Base-by-base conservation (phyloP, 75 land plant genomes). In the Picea glauca region DNA sequence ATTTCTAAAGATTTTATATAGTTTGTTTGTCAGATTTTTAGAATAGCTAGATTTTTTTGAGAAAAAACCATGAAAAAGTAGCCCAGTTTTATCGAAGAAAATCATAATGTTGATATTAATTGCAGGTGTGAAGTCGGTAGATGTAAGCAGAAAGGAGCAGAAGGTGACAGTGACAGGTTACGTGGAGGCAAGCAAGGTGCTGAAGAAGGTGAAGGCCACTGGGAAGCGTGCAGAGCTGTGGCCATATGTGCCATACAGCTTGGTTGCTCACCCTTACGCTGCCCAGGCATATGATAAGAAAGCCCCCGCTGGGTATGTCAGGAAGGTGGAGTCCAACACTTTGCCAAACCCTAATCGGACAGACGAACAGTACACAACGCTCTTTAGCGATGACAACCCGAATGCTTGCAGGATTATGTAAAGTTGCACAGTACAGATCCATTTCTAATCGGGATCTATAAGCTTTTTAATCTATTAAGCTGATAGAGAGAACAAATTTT, bases 361-460 rank as follows among this genome's bases (percentile, higher is more conserved):
- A 40, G 90, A 88, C 21, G 90, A 90, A 17, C 84, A 81, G 17
- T 80, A 82, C 67, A 78, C 77, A 13, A 59, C 46, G 58, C 78
- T 88, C 83, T 88, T 90, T 76, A 90, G 92, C 74, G 92, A 90
- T 78, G 92, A 90, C 18, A 88, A 90, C 64, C 86, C 92, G 13
- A 90, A 90, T 83, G 87, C 92, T 7, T 90, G 92, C 63, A 81
- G 82, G 50, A 78, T 90, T 21, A 90, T 90, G 92, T 90, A 83
- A 80, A 31, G 72, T n/a, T 4, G 8, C 0, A 0, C 8, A 0
- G 9, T 46, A 6, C 1, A 46, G 8, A 46, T 8, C 7, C 9
- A 6, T 46, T 0, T 46, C 8, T 6, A 46, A 46, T 46, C 0
- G 8, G 7, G 9, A 46, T 46, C 54, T 46, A 46, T 46, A 1